phyloP scores from a whole-genome alignment of 306 rosid species.

The Casuarina cunninghamiana region DNA sequence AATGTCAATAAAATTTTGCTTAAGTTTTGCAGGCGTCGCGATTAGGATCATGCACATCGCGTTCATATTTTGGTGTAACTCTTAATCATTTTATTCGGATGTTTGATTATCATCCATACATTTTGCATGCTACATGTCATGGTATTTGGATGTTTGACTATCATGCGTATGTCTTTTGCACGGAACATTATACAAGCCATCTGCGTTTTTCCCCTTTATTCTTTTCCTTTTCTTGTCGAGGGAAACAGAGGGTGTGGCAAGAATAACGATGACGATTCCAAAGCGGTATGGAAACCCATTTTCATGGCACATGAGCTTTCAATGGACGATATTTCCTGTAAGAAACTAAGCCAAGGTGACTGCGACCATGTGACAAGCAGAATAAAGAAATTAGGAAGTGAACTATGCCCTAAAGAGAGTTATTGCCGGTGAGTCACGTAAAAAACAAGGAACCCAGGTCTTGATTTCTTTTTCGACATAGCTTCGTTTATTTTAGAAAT shows the following conservation, averaged over 20 bases:
- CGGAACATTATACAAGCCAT: neutral
- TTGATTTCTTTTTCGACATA: neutral
- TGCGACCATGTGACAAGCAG: neutral
- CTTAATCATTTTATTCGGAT: conserved; percentile 50
- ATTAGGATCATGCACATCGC: conserved; percentile 45
- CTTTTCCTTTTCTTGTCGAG: too few relatives aligned
- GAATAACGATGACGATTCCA: too few relatives aligned
- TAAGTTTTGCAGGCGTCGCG: conserved; percentile 15
- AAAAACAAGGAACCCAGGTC: neutral
- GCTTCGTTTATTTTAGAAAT: neutral
- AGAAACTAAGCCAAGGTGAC: too few relatives aligned
- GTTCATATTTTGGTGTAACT: conserved; percentile 41
- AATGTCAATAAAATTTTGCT: neutral
- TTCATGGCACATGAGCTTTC: too few relatives aligned
- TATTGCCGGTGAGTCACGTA: conserved; percentile 1
- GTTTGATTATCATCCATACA: conserved; percentile 32
- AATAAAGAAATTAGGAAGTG: neutral
- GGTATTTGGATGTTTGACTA: conserved; percentile 38
- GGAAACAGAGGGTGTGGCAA: too few relatives aligned
- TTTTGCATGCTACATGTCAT: conserved; percentile 44
- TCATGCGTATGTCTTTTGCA: conserved; percentile 35
- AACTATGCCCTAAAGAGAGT: neutral
- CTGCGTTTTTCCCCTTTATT: too few relatives aligned
- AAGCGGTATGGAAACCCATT: too few relatives aligned
- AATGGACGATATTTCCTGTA: too few relatives aligned